phyloP scores from a whole-genome alignment of 306 rosid species.

The Parietaria judaica region DNA sequence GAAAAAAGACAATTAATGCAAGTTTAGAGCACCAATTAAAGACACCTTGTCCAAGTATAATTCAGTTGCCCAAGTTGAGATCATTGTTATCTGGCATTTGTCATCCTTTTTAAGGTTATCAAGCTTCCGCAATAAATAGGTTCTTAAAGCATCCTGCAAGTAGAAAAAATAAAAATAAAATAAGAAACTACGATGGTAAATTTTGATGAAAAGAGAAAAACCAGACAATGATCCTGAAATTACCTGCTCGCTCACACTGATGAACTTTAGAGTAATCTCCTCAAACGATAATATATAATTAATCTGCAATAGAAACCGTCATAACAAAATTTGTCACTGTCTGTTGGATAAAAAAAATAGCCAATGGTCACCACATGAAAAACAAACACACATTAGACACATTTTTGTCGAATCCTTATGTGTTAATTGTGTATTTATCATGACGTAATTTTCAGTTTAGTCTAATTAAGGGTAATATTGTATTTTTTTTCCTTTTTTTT shows the following conservation, averaged over 20 bases:
- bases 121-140: constrained; percentile 82
- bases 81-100: constrained; percentile 98
- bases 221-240: constrained; percentile 16
- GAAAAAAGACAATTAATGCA: constrained; percentile 14
- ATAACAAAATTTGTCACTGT: constrained; percentile 10
- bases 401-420: too few species aligned
- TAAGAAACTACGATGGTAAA: constrained; percentile 5
- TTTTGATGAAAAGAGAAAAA: constrained; percentile 7
- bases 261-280: constrained; percentile 90
- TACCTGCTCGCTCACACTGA: constrained; percentile 82
- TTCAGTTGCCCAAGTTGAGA: constrained; percentile 95
- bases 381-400: too few species aligned
- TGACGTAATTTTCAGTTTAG: too few species aligned
- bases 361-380: too few species aligned
- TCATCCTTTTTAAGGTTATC: constrained; percentile 74
- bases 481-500: too few species aligned
- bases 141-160: constrained; percentile 85
- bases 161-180: constrained; percentile 14
- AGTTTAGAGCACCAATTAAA: constrained; percentile 16
- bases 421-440: too few species aligned
- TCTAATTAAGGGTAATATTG: too few species aligned
- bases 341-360: constrained; percentile 2
- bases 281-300: constrained; percentile 79
- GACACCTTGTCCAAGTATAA: constrained; percentile 92
- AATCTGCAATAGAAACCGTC: constrained; percentile 59